Evolutionary conservation across 805 yeast genomes (phyloP).

Genomic region (Starmerella roubikii): DNA sequence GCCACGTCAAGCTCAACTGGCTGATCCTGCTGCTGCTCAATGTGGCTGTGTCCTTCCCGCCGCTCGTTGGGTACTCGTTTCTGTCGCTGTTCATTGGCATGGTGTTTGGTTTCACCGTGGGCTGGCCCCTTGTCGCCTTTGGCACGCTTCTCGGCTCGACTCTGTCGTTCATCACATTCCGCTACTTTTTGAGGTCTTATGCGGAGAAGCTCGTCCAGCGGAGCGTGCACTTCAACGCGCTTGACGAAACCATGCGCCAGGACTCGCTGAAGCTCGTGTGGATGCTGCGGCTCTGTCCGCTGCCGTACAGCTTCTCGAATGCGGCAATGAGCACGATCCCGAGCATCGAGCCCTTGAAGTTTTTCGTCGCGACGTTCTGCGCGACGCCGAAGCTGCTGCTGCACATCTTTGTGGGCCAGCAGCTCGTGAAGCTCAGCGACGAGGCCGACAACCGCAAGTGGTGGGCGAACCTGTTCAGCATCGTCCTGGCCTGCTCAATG

Average conservation of each 20-base stretch:
- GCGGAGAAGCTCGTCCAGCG: constrained; percentile 48
- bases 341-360: constrained; percentile 47
- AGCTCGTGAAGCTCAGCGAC: constrained; percentile 53
- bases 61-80: constrained; percentile 69
- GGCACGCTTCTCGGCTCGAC: constrained; percentile 65
- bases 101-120: constrained; percentile 65
- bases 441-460: constrained; percentile 36
- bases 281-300: constrained; percentile 72
- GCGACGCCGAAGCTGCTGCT: constrained; percentile 75
- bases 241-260: constrained; percentile 60
- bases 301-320: constrained; percentile 83
- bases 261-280: constrained; percentile 54
- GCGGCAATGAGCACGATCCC: constrained; percentile 89
- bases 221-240: constrained; percentile 56
- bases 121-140: constrained; percentile 62
- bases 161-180: constrained; percentile 55
- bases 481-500: constrained; percentile 41
- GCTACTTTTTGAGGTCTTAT: constrained; percentile 40
- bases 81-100: constrained; percentile 59
- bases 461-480: constrained; percentile 49
- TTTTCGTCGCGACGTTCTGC: constrained; percentile 53
- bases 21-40: constrained; percentile 37
- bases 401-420: constrained; percentile 64
- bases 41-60: constrained; percentile 74
- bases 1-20: constrained; percentile 26